Evolutionary conservation across 768 basidiomycete genomes (phyloP), one percentile per base, ranked within the genome.

Genomic region (Termitomyces titanicus): DNA sequence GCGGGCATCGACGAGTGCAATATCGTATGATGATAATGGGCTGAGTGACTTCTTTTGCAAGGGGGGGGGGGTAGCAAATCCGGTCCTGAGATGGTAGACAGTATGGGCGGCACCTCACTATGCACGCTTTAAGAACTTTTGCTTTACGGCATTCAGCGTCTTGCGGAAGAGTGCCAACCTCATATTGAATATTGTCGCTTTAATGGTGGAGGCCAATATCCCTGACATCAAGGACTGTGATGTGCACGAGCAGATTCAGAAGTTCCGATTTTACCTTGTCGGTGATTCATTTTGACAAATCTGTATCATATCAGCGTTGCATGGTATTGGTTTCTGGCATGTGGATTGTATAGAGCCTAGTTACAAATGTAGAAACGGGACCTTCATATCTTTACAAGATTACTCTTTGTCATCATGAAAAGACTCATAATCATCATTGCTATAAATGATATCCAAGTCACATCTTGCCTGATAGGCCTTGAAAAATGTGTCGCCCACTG

Each of bases 81-180:
- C 78, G 3, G 79, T 96, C 0, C 75, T 99, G 97, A 98, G 68
- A 99, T 98, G 97, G 93, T 98, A 0, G 97, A 99, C 67, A 95
- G 92, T 11, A 96, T 99, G 94, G 97, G 97, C n/a, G 96, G 97
- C 94, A 6, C 82, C 89, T n/a, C 96, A 98, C 68, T 98, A 98
- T 69, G 83, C 86, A 24, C 88, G 95, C 29, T 99, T 99, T 84
- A 94, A 98, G 71, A 89, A 85, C 62, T 89, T 94, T 61, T 97
- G 93, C 69, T 96, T 95, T 71, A 98, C 96, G n/a, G 97, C 94
- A 1, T 98, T 98, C 73, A 91, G 89, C 51, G 94, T 92, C 65
- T 81, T 98, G 53, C 85, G 96, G 61, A 98, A 98, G 78, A 94
- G 91, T 66, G 93, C 96, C 39, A 98, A 98, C 74, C 83, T 99